phyloP scores from a whole-genome alignment of 257 asterid genomes.

The Thymus quinquecostatus region DNA sequence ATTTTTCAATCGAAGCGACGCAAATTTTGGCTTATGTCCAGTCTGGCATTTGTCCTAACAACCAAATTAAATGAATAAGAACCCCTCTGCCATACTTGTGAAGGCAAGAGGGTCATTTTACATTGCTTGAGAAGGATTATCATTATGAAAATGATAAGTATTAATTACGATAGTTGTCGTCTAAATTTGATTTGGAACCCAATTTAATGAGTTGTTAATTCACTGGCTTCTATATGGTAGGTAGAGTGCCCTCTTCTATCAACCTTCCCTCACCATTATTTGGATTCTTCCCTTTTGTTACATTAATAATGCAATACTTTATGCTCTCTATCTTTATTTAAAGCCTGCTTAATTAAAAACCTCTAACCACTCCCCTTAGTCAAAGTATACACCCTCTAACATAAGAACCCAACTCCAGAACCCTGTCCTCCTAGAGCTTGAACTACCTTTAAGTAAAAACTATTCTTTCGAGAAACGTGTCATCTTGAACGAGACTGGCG shows the following conservation, averaged over 20 bases:
- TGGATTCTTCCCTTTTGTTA: constrained; percentile 20
- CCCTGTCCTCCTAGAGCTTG: neutral
- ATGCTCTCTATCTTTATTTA: neutral
- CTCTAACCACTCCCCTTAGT: constrained; percentile 4
- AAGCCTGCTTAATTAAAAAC: neutral
- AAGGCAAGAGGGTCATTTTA: constrained; percentile 16
- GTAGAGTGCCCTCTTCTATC: constrained; percentile 29
- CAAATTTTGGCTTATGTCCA: constrained; percentile 15
- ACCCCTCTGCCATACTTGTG: constrained; percentile 17
- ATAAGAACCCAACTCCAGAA: constrained; percentile 5
- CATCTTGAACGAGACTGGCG: too few species aligned
- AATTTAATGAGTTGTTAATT: constrained; percentile 14
- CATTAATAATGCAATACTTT: constrained; percentile 20
- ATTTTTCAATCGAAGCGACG: constrained; percentile 11
- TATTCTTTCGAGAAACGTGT: neutral
- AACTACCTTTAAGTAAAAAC: neutral
- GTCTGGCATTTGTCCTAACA: constrained; percentile 30
- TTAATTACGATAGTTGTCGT: constrained; percentile 21
- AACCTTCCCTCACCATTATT: constrained; percentile 20
- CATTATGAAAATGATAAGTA: constrained; percentile 24
- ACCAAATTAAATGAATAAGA: constrained; percentile 24
- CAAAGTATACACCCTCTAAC: neutral
- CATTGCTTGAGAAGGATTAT: constrained; percentile 24
- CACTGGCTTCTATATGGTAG: constrained; percentile 23
- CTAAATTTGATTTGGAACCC: constrained; percentile 10